These are phyloP conservation scores for Pseudogymnoascus sp. DNA, from an alignment of 2,329 filamentous ascomycete genomes.

Conservation along the genomic window DNA sequence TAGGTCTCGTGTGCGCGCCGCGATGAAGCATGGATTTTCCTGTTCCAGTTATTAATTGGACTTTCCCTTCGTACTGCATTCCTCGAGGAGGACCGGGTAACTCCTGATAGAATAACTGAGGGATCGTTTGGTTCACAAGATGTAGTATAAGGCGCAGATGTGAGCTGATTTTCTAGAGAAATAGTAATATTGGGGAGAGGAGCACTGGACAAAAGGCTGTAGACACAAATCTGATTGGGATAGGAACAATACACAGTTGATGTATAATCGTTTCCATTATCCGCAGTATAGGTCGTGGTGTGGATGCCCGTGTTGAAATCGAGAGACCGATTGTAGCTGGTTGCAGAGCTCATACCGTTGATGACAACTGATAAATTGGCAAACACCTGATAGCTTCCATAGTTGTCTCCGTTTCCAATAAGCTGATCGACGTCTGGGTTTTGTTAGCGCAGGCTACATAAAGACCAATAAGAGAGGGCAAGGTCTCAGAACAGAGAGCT, in stretches of 20 bases:
- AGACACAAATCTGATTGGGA: constrained; percentile 30
- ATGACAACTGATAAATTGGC: constrained; percentile 38
- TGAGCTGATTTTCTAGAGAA: constrained; percentile 34
- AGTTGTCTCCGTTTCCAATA: constrained; percentile 32
- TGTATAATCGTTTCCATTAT: constrained; percentile 24
- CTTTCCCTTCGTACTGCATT: constrained; percentile 36
- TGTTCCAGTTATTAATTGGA: constrained; percentile 22
- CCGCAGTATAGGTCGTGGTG: constrained; percentile 29
- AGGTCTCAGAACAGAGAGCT: neutral
- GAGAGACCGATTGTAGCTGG: constrained; percentile 34
- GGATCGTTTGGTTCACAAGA: constrained; percentile 13
- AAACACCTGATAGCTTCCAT: constrained; percentile 39
- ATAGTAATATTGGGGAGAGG: constrained; percentile 34
- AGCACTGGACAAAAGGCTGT: constrained; percentile 18
- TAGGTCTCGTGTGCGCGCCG: too few relatives aligned
- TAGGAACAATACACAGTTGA: constrained; percentile 37
- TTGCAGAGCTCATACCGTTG: constrained; percentile 23
- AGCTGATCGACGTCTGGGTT: constrained; percentile 29
- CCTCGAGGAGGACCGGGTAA: constrained; percentile 35
- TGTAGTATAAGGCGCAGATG: constrained; percentile 11
- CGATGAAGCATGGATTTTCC: neutral
- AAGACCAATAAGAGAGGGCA: neutral
- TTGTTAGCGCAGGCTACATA: neutral
- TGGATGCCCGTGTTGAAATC: constrained; percentile 37
- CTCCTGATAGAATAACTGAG: constrained; percentile 26